Percentiles rank a stretch among this genome's conserved stretches.
Evolutionary conservation across 2,329 filamentous ascomycete genomes (phyloP).

Genomic region (Alternaria hordeiaustralica): DNA sequence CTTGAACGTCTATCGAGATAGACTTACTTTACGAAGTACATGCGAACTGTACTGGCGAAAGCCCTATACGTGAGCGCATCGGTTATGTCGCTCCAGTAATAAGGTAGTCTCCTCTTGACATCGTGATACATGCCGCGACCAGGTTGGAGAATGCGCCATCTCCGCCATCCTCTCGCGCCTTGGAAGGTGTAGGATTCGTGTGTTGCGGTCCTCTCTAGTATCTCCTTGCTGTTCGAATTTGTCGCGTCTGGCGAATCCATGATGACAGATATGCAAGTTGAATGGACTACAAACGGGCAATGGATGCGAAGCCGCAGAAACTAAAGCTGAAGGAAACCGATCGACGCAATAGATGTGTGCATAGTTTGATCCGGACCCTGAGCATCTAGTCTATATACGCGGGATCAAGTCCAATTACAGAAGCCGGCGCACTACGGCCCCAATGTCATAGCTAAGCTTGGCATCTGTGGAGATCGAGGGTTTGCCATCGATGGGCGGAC

Average conservation of each 20-base stretch:
- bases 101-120: constrained; percentile 59
- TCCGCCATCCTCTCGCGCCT: constrained; percentile 49
- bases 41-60: constrained; percentile 62
- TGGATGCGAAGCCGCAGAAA: not conserved
- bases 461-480: constrained; percentile 6
- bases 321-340: not conserved
- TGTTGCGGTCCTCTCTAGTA: constrained; percentile 25
- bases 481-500: not conserved
- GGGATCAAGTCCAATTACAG: not conserved
- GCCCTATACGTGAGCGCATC: constrained; percentile 64
- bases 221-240: not conserved
- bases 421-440: not conserved
- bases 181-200: constrained; percentile 46
- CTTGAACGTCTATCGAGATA: no score
- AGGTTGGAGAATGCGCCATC: constrained; percentile 52
- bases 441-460: not conserved
- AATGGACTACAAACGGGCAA: not conserved
- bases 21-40: constrained; percentile 64
- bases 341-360: not conserved
- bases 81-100: constrained; percentile 62
- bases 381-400: not conserved
- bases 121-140: constrained; percentile 63
- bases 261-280: not conserved
- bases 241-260: constrained; percentile 8
- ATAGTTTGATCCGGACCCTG: not conserved